Evolutionary conservation across 2,329 filamentous ascomycete species (phyloP).

Genomic region (Nannizziopsis barbatae): DNA sequence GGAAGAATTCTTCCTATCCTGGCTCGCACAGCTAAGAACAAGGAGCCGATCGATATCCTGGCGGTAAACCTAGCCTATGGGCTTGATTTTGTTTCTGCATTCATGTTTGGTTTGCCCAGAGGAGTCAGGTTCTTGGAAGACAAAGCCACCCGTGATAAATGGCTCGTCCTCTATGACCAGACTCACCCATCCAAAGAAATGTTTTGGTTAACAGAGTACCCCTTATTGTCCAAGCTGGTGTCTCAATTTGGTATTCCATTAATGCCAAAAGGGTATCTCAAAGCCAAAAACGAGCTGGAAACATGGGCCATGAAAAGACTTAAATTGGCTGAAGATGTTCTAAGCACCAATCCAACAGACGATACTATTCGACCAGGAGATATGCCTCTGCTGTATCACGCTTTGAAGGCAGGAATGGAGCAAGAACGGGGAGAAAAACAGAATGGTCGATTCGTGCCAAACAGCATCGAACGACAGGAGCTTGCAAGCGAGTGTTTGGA

Average conservation of each 20-base stretch:
- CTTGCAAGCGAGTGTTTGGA: slow-evolving; percentile 10
- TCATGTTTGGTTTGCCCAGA: slow-evolving; percentile 53
- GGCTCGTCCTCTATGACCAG: slow-evolving; percentile 49
- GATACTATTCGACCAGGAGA: slow-evolving; percentile 6
- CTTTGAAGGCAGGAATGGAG: slow-evolving; percentile 7
- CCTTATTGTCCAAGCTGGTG: background rate
- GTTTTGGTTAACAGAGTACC: slow-evolving; percentile 9
- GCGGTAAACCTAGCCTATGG: slow-evolving; percentile 53
- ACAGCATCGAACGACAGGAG: slow-evolving; percentile 4
- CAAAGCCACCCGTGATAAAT: slow-evolving; percentile 43
- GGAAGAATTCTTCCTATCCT: slow-evolving; percentile 47
- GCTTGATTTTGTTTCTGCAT: slow-evolving; percentile 62
- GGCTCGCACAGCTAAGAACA: slow-evolving; percentile 15
- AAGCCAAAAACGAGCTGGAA: slow-evolving; percentile 8
- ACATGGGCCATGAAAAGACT: slow-evolving; percentile 7
- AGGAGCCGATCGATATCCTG: slow-evolving; percentile 38
- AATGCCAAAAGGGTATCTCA: slow-evolving; percentile 1
- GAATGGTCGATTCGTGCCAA: slow-evolving; percentile 7
- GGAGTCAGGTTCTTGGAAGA: slow-evolving; percentile 49
- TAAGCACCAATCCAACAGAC: slow-evolving; percentile 3
- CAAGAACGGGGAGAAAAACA: background rate
- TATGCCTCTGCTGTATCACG: slow-evolving; percentile 9
- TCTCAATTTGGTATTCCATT: slow-evolving; percentile 5
- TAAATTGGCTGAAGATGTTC: slow-evolving; percentile 8
- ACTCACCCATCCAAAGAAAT: slow-evolving; percentile 6